phyloP scores from a whole-genome alignment of 306 rosid species.

The Cicer cuneatum region DNA sequence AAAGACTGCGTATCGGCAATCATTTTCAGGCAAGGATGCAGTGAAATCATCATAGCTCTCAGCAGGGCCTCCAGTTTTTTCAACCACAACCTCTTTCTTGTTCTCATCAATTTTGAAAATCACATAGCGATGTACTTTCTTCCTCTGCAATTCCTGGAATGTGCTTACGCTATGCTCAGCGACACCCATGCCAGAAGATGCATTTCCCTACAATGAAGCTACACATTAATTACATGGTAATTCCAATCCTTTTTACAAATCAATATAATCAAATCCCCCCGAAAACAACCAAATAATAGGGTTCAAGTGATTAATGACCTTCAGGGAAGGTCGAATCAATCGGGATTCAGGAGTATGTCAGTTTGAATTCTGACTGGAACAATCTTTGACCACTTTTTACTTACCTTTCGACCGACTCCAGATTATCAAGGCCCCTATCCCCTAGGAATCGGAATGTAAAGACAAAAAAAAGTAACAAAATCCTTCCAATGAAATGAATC shows the following conservation, averaged over 20 bases:
- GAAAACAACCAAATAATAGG: too few relatives aligned
- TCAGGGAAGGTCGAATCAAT: too few relatives aligned
- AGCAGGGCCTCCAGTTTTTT: slow-evolving; percentile 80
- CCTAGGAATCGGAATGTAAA: too few relatives aligned
- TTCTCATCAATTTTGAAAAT: slow-evolving; percentile 83
- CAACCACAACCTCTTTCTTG: slow-evolving; percentile 80
- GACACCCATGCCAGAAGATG: slow-evolving; percentile 86
- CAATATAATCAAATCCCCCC: not conserved
- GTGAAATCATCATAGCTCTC: slow-evolving; percentile 81
- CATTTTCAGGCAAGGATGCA: slow-evolving; percentile 80
- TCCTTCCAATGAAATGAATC: slow-evolving; percentile 19
- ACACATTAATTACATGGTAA: slow-evolving; percentile 19
- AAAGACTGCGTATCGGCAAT: slow-evolving; percentile 78
- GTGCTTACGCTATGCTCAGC: slow-evolving; percentile 67
- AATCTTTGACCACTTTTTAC: too few relatives aligned
- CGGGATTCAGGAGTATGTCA: too few relatives aligned
- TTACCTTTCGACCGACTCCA: too few relatives aligned
- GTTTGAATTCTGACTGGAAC: too few relatives aligned
- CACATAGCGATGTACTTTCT: slow-evolving; percentile 78
- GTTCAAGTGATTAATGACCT: too few relatives aligned
- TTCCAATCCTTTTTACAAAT: slow-evolving; percentile 1
- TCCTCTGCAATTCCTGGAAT: slow-evolving; percentile 75
- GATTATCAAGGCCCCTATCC: too few relatives aligned
- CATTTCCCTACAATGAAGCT: slow-evolving; percentile 56
- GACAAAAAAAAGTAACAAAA: not conserved